Conservation (phyloP, 2,329 filamentous ascomycete species). For the Grosmannia clavigera region DNA sequence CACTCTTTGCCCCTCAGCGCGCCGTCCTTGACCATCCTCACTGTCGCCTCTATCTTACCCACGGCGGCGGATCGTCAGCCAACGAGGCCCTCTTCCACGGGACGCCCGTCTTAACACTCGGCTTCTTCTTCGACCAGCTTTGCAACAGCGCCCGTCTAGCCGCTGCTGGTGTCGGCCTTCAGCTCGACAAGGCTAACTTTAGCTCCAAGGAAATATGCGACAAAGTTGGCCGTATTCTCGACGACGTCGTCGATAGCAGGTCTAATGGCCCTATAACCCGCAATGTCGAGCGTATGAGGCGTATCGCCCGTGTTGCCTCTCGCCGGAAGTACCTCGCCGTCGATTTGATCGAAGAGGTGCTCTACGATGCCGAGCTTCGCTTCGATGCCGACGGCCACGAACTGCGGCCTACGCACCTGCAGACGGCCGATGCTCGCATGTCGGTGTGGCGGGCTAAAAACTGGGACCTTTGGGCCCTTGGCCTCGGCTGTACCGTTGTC, state of each 20-base stretch:
- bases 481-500: neutral
- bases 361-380: neutral
- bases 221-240: neutral
- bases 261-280: neutral
- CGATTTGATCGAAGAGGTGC: neutral
- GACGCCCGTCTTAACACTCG: neutral
- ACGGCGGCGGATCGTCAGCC: neutral
- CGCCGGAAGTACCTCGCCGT: neutral
- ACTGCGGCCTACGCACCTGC: neutral
- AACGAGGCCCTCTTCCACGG: neutral
- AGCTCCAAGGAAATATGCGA: neutral
- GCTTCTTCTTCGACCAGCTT: neutral
- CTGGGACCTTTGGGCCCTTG: neutral
- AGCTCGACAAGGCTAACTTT: neutral
- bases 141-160: neutral
- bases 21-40: neutral
- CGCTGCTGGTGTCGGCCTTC: neutral
- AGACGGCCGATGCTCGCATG: constrained; percentile 1
- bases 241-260: neutral
- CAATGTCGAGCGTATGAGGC: neutral
- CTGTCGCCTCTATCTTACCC: neutral
- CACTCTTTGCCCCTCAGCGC: neutral
- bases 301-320: neutral
- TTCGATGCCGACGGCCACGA: neutral
- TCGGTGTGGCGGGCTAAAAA: neutral